Evolutionary conservation across 2,329 filamentous ascomycete species (phyloP), one percentile per base, ranked within the genome.

Genomic region (Fusarium coffeatum): DNA sequence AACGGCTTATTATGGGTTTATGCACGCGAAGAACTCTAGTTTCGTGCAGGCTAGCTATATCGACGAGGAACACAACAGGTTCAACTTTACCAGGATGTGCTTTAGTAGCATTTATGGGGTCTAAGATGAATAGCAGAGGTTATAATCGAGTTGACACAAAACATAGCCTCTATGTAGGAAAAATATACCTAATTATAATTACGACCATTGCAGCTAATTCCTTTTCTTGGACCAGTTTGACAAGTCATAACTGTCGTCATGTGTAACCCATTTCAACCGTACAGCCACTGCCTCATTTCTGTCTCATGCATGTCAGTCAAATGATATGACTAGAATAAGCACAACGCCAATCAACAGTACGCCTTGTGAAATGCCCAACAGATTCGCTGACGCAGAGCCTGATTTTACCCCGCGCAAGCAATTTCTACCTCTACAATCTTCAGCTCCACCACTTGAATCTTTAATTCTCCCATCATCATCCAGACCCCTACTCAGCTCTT

Each of bases 81-180:
- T 64, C 3, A 64, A 63, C 10, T 49, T 63, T 8, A 64, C 60
- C 4, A 55, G 23, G 4, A 45, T 63, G 50, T 63, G 60, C 34
- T 64, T 64, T 4, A 64, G 58, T 1, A 64, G 49, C 2, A 56
- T 49, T 1, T 51, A 51, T 16, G 48, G 48, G 2, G 25, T 51
- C 6, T 51, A 3, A 34, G 16, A 0, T 2, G 3, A 1, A 12
- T 2, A 1, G 3, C 3, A 30, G 4, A 4, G 8, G 5, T 15
- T 6, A 28, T 6, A 28, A 28, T 28, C 27, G 10, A 27, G 27
- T 27, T 27, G 9, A 4, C 11, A 27, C n/a, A n/a, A n/a, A 4
- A 27, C 27, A 27, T 27, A 4, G 27, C 27, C 10, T 27, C 9
- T 11, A 11, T 5, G 27, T 27, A 27, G 27, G 27, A 27, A 27